Base-by-base conservation (phyloP, 2,329 filamentous ascomycete genomes). In the Chrysosporium keratinophilum region DNA sequence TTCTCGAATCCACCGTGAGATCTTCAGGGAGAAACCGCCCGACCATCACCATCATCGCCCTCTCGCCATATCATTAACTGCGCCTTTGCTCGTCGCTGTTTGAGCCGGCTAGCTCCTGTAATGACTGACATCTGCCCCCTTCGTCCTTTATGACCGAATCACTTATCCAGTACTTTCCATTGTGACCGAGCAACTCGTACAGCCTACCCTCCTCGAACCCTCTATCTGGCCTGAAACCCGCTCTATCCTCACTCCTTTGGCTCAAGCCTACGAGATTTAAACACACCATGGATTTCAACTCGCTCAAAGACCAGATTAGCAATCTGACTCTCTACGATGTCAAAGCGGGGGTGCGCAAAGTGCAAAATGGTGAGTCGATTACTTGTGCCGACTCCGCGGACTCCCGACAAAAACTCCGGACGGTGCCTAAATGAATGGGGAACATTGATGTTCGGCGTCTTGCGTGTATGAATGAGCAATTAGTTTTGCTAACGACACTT, bases 301-400 rank as follows among this genome's bases (percentile, higher is more conserved):
- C 78, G 66, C 72, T 96, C 53, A 91, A 87, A 71, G 87, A 88
- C 64, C 84, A 87, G 73, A 88, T 95, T 71, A 84, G 84, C 76
- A 94, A 93, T 75, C 78, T 96, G 78, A 87, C 87, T 64, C 79
- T 96, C 71, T 96, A 96, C 77, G 90, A 96, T 72, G 68, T 96
- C 75, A 96, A 96, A 76, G 90, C 90, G 53, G 87, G 89, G 60
- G 88, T 96, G 63, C 84, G 90, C 62, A 95, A 96, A 72, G 87
- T 94, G 56, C 90, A 96, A 68, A 96, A 96, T 91, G 90, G 90
- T 95, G 75, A 45, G 55, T 52, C 12, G 19, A 37, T 35, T 19
- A 1, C 12, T 49, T 20, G 5, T 33, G 15, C 19, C 28, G 17
- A 14, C 1, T 19, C 31, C 37, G 41, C 28, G 35, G 9, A 19